Conservation (phyloP, 768 basidiomycete genomes). For the Mycena filopes region DNA sequence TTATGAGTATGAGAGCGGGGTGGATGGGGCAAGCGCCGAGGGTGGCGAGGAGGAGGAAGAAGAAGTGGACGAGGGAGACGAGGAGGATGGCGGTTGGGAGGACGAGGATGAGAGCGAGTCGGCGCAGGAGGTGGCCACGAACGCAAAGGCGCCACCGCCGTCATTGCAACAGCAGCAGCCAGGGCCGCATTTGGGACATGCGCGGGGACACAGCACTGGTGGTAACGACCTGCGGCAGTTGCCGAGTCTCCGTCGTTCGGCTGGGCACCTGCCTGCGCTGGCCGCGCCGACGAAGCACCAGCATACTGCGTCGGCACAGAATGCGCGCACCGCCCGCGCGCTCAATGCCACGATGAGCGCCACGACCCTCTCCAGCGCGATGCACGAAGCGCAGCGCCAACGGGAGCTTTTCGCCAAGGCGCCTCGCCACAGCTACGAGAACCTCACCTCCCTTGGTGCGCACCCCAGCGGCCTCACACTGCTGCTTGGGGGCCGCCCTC, state of each 20-base stretch:
- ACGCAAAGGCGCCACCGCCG: slow-evolving; percentile 31
- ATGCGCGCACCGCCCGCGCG: slow-evolving; percentile 24
- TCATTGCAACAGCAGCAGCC: slow-evolving; percentile 25
- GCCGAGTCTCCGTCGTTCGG: slow-evolving; percentile 32
- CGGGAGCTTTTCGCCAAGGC: slow-evolving; percentile 78
- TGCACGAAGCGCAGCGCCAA: slow-evolving; percentile 27
- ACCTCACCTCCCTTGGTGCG: slow-evolving; percentile 51
- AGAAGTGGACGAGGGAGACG: slow-evolving; percentile 22
- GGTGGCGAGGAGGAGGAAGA: slow-evolving; percentile 29
- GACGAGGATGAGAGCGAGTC: slow-evolving; percentile 30
- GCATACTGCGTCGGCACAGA: slow-evolving; percentile 22
- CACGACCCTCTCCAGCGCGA: slow-evolving; percentile 14
- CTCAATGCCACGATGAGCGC: slow-evolving; percentile 24
- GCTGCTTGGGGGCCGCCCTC: slow-evolving; percentile 36
- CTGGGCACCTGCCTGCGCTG: slow-evolving; percentile 30
- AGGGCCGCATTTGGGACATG: slow-evolving; percentile 10
- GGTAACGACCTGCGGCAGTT: slow-evolving; percentile 32
- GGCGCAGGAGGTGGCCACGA: background rate
- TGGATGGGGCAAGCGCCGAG: slow-evolving; percentile 25
- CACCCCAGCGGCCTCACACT: slow-evolving; percentile 31
- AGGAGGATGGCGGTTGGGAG: slow-evolving; percentile 22
- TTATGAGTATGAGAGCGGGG: slow-evolving; percentile 25
- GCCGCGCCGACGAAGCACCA: slow-evolving; percentile 58
- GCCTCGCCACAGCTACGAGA: slow-evolving; percentile 73
- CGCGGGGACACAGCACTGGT: slow-evolving; percentile 19